A percentile compares a stretch with the other conserved stretches of the same genome.
Conservation (phyloP, 768 basidiomycete species). For the Termitomyces sp. region DNA sequence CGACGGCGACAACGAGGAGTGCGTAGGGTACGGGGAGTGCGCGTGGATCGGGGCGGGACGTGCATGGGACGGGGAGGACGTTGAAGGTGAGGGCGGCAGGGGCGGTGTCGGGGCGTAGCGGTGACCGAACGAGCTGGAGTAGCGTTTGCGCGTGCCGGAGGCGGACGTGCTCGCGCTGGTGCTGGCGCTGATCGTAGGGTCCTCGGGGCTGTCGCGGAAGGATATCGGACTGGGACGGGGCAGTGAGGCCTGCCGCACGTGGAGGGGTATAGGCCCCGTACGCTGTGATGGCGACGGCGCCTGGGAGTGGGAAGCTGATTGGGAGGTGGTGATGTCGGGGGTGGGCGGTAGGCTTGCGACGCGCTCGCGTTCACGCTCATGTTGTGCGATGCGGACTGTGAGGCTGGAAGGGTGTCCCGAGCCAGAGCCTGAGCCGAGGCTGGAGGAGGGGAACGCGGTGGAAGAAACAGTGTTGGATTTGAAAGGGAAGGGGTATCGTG, state of each 20-base stretch:
- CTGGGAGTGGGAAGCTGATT: constrained; percentile 1
- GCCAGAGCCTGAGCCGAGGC: constrained; percentile 6
- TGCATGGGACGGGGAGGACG: background rate
- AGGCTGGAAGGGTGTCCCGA: constrained; percentile 6
- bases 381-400: constrained; percentile 4
- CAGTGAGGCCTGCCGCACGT: constrained; percentile 1
- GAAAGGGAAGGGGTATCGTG: constrained; percentile 21
- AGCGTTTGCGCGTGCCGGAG: constrained; percentile 46
- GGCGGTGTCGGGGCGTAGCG: constrained; percentile 41
- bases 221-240: background rate
- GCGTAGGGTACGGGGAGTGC: background rate
- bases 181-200: constrained; percentile 1
- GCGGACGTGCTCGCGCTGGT: background rate
- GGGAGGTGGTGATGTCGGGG: background rate
- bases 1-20: background rate
- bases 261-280: background rate
- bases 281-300: background rate
- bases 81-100: constrained; percentile 16
- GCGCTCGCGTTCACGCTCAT: constrained; percentile 8
- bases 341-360: constrained; percentile 5
- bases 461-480: constrained; percentile 24
- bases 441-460: constrained; percentile 8
- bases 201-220: constrained; percentile 8
- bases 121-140: constrained; percentile 77
- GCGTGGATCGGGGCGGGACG: background rate